phyloP scores from a whole-genome alignment of 2,329 filamentous ascomycete species.

The Phoma sp. region DNA sequence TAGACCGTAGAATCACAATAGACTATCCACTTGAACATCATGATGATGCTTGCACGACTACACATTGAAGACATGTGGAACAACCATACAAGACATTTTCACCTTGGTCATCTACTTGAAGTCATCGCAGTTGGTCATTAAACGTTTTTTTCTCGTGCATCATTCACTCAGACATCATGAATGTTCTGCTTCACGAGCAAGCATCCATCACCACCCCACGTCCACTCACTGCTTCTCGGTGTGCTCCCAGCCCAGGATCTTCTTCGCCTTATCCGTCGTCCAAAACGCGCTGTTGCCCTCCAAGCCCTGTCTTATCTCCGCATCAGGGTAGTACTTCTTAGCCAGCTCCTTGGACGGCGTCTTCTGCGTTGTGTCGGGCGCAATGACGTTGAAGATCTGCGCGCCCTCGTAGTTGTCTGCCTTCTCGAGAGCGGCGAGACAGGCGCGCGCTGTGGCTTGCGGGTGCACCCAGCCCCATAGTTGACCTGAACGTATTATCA shows the following conservation, averaged over 20 bases:
- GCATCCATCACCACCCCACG: background rate
- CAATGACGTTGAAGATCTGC: constrained; percentile 47
- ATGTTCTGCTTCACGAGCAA: too few relatives aligned
- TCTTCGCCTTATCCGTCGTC: constrained; percentile 32
- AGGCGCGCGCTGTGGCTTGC: constrained; percentile 45
- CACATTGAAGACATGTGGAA: too few relatives aligned
- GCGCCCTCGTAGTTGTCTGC: constrained; percentile 40
- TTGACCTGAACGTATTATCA: constrained; percentile 19
- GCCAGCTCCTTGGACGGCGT: constrained; percentile 28
- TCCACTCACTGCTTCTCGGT: constrained; percentile 24
- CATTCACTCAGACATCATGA: too few relatives aligned
- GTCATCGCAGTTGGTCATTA: too few relatives aligned
- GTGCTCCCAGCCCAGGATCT: constrained; percentile 33
- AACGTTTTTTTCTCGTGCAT: too few relatives aligned
- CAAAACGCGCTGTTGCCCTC: constrained; percentile 32
- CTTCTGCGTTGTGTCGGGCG: constrained; percentile 38
- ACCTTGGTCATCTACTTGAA: too few relatives aligned
- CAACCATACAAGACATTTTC: too few relatives aligned
- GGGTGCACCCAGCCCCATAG: constrained; percentile 49
- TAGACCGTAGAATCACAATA: constrained; percentile 12
- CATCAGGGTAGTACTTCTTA: constrained; percentile 33
- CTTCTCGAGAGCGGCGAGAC: constrained; percentile 43
- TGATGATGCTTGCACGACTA: too few relatives aligned
- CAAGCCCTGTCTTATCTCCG: constrained; percentile 26
- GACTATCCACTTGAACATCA: background rate